A percentile compares a stretch with the other conserved stretches of the same genome.
These are phyloP conservation scores for Aaosphaeria pasadenensis DNA, from an alignment of 2,329 filamentous ascomycete genomes.

Conservation along the genomic window DNA sequence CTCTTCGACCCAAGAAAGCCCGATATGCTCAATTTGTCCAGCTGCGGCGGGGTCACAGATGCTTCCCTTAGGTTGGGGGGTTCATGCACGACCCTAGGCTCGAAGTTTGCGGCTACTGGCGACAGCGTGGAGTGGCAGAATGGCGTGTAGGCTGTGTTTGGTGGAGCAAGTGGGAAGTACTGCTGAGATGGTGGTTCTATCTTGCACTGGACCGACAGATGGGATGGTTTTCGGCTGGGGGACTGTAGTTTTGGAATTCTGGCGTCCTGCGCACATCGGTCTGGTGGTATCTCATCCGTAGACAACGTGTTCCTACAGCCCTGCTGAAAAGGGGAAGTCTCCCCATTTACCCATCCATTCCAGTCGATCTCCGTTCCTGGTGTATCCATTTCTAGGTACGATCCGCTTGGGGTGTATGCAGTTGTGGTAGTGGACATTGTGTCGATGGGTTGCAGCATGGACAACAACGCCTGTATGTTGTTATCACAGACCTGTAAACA, in stretches of 20 bases:
- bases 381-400: constrained; percentile 13
- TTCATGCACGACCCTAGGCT: constrained; percentile 7
- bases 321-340: constrained; percentile 21
- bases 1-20: constrained; percentile 15
- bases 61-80: not conserved
- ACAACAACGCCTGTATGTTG: constrained; percentile 27
- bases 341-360: constrained; percentile 19
- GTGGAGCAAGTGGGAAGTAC: constrained; percentile 7
- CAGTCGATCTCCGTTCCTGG: constrained; percentile 22
- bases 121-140: constrained; percentile 12
- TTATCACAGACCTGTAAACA: constrained; percentile 29
- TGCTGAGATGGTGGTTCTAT: not conserved
- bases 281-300: constrained; percentile 18
- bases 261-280: constrained; percentile 1
- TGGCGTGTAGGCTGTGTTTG: constrained; percentile 12
- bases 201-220: no score
- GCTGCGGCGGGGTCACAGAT: constrained; percentile 3
- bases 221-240: no score
- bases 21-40: constrained; percentile 19
- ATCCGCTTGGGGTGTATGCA: constrained; percentile 6
- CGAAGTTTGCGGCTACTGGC: constrained; percentile 21
- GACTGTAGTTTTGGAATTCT: no score
- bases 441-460: constrained; percentile 8
- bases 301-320: constrained; percentile 8
- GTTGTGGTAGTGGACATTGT: constrained; percentile 5